phyloP scores from a whole-genome alignment of 148 eudicot genomes.

The Linanthus parryae region DNA sequence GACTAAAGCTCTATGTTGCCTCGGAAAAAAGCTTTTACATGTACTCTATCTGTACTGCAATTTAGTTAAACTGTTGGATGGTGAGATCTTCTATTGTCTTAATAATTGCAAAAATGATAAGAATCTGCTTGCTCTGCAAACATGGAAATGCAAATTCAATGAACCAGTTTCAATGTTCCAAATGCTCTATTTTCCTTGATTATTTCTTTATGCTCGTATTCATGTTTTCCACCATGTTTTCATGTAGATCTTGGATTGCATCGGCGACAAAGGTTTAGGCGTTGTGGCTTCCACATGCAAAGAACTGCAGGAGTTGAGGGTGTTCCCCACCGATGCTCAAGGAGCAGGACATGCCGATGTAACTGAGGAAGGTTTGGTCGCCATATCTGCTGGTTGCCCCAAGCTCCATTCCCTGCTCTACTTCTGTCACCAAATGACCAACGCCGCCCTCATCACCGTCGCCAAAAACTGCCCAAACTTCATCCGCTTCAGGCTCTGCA shows the following conservation, averaged over 20 bases:
- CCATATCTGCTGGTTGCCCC: conserved; percentile 76
- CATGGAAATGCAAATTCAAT: no score
- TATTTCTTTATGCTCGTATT: background rate
- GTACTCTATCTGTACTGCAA: no score
- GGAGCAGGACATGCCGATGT: conserved; percentile 49
- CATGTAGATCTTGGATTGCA: conserved; percentile 72
- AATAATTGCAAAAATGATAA: background rate
- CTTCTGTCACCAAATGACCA: conserved; percentile 86
- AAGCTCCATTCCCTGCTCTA: conserved; percentile 64
- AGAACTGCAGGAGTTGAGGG: conserved; percentile 75
- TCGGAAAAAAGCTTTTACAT: no score
- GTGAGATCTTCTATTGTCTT: no score
- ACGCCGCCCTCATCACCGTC: conserved; percentile 61
- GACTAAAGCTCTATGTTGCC: no score
- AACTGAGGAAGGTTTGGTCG: conserved; percentile 74
- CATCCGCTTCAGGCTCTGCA: conserved; percentile 55
- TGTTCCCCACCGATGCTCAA: conserved; percentile 63
- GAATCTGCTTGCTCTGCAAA: background rate
- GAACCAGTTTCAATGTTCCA: no score
- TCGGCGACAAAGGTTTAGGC: conserved; percentile 66
- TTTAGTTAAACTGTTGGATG: no score
- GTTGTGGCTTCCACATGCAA: conserved; percentile 67
- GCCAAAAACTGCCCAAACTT: conserved; percentile 78
- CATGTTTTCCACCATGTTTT: background rate
- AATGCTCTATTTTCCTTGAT: no score